A percentile compares a stretch with the other conserved stretches of the same genome.
These are phyloP conservation scores for Phascolomyces articulosus DNA, from an alignment of 371 early-diverging fungal species.

Conservation along the genomic window DNA sequence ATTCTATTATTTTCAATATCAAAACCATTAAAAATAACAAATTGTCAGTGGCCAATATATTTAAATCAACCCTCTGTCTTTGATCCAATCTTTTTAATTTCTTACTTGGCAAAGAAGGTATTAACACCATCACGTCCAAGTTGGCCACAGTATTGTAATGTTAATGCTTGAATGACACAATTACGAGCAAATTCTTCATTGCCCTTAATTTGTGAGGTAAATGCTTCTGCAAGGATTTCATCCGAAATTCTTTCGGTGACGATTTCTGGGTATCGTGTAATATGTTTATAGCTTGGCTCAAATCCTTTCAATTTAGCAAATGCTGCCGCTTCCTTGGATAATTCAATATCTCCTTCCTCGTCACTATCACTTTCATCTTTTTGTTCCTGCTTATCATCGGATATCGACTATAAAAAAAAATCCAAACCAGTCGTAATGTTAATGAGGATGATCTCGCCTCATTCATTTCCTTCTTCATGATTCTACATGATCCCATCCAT, in stretches of 20 bases:
- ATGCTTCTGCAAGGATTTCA: conserved; percentile 88
- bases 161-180: conserved; percentile 81
- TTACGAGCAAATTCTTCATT: conserved; percentile 68
- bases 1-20: conserved; percentile 28
- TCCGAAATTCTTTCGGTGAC: conserved; percentile 75
- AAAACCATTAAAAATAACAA: not conserved
- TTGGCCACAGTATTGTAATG: conserved; percentile 82
- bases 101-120: conserved; percentile 84
- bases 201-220: conserved; percentile 77
- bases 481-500: not conserved
- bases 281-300: conserved; percentile 68
- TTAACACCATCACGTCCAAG: conserved; percentile 84
- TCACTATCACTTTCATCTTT: conserved; percentile 38
- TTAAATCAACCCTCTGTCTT: not conserved
- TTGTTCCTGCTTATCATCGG: conserved; percentile 11
- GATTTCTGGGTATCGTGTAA: conserved; percentile 71
- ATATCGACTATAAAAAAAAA: not conserved
- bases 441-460: too few relatives aligned
- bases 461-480: too few relatives aligned
- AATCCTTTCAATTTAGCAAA: conserved; percentile 70
- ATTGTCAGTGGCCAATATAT: not conserved
- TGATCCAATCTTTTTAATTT: not conserved
- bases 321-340: conserved; percentile 61
- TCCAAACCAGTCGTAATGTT: too few relatives aligned
- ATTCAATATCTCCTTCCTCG: conserved; percentile 62